Evolutionary conservation across 2,329 filamentous ascomycete species (phyloP), one percentile per base, ranked within the genome.

Genomic region (Tolypocladium nubicola): DNA sequence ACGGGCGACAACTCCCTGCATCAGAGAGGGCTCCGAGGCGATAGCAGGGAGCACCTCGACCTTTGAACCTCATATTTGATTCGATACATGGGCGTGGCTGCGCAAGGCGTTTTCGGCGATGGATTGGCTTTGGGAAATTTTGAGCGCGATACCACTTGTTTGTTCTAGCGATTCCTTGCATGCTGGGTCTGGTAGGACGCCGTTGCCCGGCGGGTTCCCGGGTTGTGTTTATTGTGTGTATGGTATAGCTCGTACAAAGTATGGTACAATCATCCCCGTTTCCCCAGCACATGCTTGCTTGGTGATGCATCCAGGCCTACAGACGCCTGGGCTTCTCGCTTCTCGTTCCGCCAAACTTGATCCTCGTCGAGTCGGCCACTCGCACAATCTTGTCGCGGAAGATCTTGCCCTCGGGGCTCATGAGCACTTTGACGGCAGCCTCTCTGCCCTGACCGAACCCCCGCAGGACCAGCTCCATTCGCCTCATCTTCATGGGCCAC

Each of bases 271-370:
- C 57, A 58, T 65, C 60, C 59, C 54, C 54, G 58, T 56, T 53
- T 39, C 5, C 55, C 30, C 40, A 21, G 47, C 47, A 21, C 26
- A 50, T 35, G 30, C 47, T 47, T 21, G 35, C 54, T 50, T 55
- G 58, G 19, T 35, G 19, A 35, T 35, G 13, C 47, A 56, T 52
- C 40, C 45, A 50, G 40, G 57, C 40, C 61, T 72, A 76, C 76
- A 97, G 75, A 76, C 94, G 87, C 74, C 92, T 92, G 43, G 86
- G 87, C 71, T 86, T 89, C 72, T 82, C 83, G 77, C 90, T 93
- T 73, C 92, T 89, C 43, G 89, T 90, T 68, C 94, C 95, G 75
- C 92, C 94, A 79, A 97, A 96, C 79, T 99, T 99, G 73, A 97
- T 74, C 67, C 88, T 88, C 57, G 93, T 97, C 45, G 84, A 80